Percentiles rank a stretch among this genome's conserved stretches.
Conservation (phyloP, 106 monocot genomes). For the Acorus calamus region DNA sequence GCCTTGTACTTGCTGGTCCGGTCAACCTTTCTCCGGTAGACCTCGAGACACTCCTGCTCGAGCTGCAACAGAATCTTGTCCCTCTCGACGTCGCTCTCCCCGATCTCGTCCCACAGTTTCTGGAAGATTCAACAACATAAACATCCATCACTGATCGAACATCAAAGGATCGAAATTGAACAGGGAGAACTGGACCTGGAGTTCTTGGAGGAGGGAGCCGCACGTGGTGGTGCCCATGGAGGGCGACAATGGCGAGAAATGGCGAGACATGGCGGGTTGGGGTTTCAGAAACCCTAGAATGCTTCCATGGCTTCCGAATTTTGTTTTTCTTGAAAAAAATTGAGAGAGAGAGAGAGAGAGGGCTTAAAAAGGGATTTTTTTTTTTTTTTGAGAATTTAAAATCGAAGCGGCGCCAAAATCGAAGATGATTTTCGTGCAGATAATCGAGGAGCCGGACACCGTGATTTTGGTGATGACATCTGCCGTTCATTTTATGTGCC, state of each 20-base stretch:
- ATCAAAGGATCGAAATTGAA: background rate
- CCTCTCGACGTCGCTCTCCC: slow-evolving; percentile 64
- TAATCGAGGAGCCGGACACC: too few species aligned
- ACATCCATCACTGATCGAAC: background rate
- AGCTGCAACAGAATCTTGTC: slow-evolving; percentile 69
- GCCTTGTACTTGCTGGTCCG: slow-evolving; percentile 66
- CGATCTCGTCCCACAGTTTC: slow-evolving; percentile 85
- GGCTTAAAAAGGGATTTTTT: background rate
- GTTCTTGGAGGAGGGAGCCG: slow-evolving; percentile 51
- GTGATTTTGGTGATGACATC: too few species aligned
- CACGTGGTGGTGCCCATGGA: slow-evolving; percentile 35
- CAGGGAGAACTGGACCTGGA: slow-evolving; percentile 36
- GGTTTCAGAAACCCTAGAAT: slow-evolving; percentile 5
- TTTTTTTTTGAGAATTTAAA: slow-evolving; percentile 14
- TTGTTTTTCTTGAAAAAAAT: background rate
- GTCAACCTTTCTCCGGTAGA: slow-evolving; percentile 72
- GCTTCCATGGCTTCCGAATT: background rate
- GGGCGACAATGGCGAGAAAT: slow-evolving; percentile 1
- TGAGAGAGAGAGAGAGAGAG: background rate
- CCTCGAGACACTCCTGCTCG: slow-evolving; percentile 76
- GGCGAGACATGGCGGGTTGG: slow-evolving; percentile 18
- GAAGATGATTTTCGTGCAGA: slow-evolving; percentile 14
- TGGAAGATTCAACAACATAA: slow-evolving; percentile 14
- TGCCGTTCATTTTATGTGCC: too few species aligned
- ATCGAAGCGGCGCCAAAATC: slow-evolving; percentile 39